Conservation (phyloP, 371 early-diverging fungal species). For the Mortierella sp. region DNA sequence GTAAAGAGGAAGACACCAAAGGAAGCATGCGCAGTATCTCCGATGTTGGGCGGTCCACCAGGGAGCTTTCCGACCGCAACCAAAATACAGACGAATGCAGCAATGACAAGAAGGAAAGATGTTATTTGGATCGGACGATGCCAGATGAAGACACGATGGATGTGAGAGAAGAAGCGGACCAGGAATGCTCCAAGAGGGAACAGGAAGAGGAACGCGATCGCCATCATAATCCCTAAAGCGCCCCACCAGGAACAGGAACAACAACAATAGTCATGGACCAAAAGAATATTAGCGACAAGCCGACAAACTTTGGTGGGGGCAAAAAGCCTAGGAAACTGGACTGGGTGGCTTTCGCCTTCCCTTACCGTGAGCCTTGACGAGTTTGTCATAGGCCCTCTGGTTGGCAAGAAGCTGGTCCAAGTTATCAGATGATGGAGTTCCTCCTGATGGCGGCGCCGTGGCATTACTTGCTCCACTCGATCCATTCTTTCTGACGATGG, state of each 20-base stretch:
- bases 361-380: slow-evolving; percentile 38
- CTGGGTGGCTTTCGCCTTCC: background rate
- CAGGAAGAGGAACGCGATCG: slow-evolving; percentile 26
- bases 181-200: slow-evolving; percentile 31
- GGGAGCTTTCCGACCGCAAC: slow-evolving; percentile 12
- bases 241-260: background rate
- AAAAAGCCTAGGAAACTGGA: too few relatives aligned
- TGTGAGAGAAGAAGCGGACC: slow-evolving; percentile 39
- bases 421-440: background rate
- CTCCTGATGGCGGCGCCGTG: background rate
- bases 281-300: too few relatives aligned
- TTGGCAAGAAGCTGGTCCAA: background rate
- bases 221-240: slow-evolving; percentile 33
- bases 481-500: slow-evolving; percentile 24
- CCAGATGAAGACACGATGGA: slow-evolving; percentile 24
- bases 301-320: too few relatives aligned
- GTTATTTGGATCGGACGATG: slow-evolving; percentile 35
- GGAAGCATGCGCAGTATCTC: slow-evolving; percentile 9
- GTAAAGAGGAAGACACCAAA: slow-evolving; percentile 20
- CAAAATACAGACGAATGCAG: slow-evolving; percentile 17
- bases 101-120: slow-evolving; percentile 16
- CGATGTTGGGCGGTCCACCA: background rate
- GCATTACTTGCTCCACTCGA: slow-evolving; percentile 5
- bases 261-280: too few relatives aligned
- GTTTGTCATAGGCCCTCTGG: background rate